Percentiles rank a stretch among this genome's conserved stretches.
Conservation (phyloP, 2,329 filamentous ascomycete genomes). For the Diaporthe citrichinensis region DNA sequence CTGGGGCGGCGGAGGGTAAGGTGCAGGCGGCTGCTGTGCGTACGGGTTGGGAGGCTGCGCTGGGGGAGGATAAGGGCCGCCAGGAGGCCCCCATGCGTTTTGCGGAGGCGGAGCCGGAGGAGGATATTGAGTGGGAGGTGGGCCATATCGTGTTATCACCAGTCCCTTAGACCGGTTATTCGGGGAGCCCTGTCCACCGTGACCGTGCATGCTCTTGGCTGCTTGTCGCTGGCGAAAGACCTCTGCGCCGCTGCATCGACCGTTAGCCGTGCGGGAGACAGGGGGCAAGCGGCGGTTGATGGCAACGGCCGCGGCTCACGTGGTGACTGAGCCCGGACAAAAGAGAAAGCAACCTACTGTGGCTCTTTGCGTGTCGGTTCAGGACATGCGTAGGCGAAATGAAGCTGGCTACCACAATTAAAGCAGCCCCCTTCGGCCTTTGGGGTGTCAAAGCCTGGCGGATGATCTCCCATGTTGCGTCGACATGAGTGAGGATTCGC, state of each 20-base stretch:
- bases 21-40: constrained; percentile 35
- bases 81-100: constrained; percentile 43
- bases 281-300: constrained; percentile 23
- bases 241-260: constrained; percentile 45
- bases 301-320: not conserved
- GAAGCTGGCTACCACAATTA: constrained; percentile 66
- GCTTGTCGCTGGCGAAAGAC: constrained; percentile 46
- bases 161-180: constrained; percentile 55
- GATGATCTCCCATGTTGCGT: constrained; percentile 45
- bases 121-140: constrained; percentile 47
- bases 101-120: constrained; percentile 42
- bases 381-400: constrained; percentile 68
- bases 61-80: constrained; percentile 43
- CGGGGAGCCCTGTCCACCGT: constrained; percentile 47
- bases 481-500: constrained; percentile 38
- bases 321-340: not conserved
- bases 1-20: constrained; percentile 40
- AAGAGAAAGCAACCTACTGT: constrained; percentile 59
- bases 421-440: constrained; percentile 61
- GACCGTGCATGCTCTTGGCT: constrained; percentile 32
- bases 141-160: constrained; percentile 55
- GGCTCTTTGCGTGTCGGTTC: constrained; percentile 63
- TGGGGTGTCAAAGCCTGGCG: constrained; percentile 48
- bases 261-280: constrained; percentile 37
- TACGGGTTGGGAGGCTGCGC: constrained; percentile 44